A percentile compares a stretch with the other conserved stretches of the same genome.
Conservation (phyloP, 257 asterid genomes). For the Fraxinus cuspidata region DNA sequence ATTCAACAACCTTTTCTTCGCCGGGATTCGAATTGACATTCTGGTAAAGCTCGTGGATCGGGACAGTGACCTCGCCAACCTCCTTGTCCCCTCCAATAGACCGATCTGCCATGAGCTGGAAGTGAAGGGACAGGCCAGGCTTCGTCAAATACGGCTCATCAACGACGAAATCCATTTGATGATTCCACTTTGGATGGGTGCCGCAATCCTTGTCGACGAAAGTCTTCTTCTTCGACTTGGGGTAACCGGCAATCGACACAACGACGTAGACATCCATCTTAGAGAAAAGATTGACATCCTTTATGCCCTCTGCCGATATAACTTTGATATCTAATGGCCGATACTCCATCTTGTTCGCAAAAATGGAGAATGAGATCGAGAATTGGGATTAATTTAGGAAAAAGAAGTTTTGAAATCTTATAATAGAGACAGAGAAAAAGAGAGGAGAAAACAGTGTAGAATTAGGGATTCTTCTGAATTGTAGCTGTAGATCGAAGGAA, state of each 20-base stretch:
- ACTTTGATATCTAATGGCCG: conserved; percentile 46
- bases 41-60: conserved; percentile 52
- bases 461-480: not conserved
- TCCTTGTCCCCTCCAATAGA: conserved; percentile 46
- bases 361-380: not conserved
- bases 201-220: conserved; percentile 52
- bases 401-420: no score
- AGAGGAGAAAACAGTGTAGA: not conserved
- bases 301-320: conserved; percentile 49
- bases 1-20: conserved; percentile 44
- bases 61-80: conserved; percentile 61
- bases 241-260: conserved; percentile 51
- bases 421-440: no score
- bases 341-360: conserved; percentile 45
- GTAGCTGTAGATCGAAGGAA: not conserved
- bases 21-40: conserved; percentile 4
- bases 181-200: conserved; percentile 53
- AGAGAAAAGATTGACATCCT: conserved; percentile 45
- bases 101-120: conserved; percentile 54
- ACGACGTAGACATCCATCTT: conserved; percentile 59
- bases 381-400: not conserved
- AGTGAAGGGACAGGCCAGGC: conserved; percentile 49
- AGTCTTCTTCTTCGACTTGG: conserved; percentile 43
- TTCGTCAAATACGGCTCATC: conserved; percentile 61
- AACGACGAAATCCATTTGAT: conserved; percentile 51